These are phyloP conservation scores for Rhizopogon sp. DNA, from an alignment of 768 basidiomycete genomes.

Conservation along the genomic window DNA sequence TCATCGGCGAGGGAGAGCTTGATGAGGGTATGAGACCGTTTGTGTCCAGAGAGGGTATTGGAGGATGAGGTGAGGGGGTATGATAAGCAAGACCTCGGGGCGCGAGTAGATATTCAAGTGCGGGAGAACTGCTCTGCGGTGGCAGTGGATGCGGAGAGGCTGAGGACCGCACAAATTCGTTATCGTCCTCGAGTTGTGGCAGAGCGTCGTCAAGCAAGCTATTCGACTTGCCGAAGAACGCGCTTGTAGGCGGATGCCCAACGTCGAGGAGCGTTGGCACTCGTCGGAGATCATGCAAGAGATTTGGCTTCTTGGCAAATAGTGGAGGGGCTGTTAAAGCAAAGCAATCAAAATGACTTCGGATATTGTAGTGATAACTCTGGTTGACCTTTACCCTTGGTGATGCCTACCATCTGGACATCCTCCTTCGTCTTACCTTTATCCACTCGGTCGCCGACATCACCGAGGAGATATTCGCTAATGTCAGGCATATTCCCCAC, in stretches of 20 bases:
- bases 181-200: slow-evolving; percentile 8
- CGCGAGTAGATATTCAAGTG: not conserved
- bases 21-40: slow-evolving; percentile 54
- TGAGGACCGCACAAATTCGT: not conserved
- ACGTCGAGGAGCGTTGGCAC: slow-evolving; percentile 1
- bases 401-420: slow-evolving; percentile 30
- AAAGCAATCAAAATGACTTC: not conserved
- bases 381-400: slow-evolving; percentile 33
- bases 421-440: slow-evolving; percentile 30
- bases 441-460: slow-evolving; percentile 1
- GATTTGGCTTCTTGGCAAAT: slow-evolving; percentile 15
- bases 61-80: slow-evolving; percentile 1
- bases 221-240: slow-evolving; percentile 30
- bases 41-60: slow-evolving; percentile 19
- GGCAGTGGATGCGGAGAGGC: slow-evolving; percentile 16
- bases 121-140: slow-evolving; percentile 26
- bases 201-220: slow-evolving; percentile 21
- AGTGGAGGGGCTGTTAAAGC: slow-evolving; percentile 8
- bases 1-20: slow-evolving; percentile 48
- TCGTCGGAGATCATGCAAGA: slow-evolving; percentile 16
- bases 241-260: not conserved
- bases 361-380: not conserved
- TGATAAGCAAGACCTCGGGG: not conserved
- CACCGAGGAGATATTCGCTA: slow-evolving; percentile 27
- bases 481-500: slow-evolving; percentile 43